Evolutionary conservation across 352 stramenopile genomes (phyloP).

Genomic region (Phytophthora litchii): DNA sequence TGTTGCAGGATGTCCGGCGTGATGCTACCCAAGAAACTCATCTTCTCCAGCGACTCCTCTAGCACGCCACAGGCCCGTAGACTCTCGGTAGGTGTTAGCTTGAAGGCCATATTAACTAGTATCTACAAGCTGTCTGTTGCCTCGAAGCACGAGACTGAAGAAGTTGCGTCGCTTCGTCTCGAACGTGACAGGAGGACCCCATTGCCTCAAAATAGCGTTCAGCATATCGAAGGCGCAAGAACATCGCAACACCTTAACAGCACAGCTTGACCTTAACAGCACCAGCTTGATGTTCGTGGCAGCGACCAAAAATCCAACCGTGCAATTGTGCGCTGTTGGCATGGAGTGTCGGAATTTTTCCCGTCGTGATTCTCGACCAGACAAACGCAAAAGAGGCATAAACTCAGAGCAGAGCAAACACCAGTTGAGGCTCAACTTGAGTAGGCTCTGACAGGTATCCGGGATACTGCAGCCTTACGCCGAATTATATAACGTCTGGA

Average conservation of each 20-base stretch:
- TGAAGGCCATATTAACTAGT: constrained; percentile 45
- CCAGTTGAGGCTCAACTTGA: no score
- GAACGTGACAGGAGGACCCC: not conserved
- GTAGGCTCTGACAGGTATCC: constrained; percentile 1
- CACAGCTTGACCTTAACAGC: no score
- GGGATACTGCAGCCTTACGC: not conserved
- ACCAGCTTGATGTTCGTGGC: constrained; percentile 12
- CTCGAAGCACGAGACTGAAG: not conserved
- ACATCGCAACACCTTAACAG: no score
- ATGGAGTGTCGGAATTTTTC: constrained; percentile 23
- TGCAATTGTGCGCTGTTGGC: constrained; percentile 12
- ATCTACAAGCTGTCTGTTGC: not conserved
- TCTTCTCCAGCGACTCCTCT: constrained; percentile 92
- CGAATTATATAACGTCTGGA: no score
- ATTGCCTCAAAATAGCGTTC: constrained; percentile 23
- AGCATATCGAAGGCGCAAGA: not conserved
- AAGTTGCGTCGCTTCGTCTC: constrained; percentile 26
- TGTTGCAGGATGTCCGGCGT: constrained; percentile 92
- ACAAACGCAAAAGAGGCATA: constrained; percentile 8
- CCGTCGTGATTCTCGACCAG: constrained; percentile 4
- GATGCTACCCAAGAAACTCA: constrained; percentile 91
- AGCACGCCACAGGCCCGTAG: constrained; percentile 80
- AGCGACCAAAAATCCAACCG: constrained; percentile 20
- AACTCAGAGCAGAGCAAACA: not conserved
- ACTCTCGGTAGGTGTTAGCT: constrained; percentile 70